Evolutionary conservation across 2,329 filamentous ascomycete species (phyloP).

Genomic region (Verticillium tricorpus): DNA sequence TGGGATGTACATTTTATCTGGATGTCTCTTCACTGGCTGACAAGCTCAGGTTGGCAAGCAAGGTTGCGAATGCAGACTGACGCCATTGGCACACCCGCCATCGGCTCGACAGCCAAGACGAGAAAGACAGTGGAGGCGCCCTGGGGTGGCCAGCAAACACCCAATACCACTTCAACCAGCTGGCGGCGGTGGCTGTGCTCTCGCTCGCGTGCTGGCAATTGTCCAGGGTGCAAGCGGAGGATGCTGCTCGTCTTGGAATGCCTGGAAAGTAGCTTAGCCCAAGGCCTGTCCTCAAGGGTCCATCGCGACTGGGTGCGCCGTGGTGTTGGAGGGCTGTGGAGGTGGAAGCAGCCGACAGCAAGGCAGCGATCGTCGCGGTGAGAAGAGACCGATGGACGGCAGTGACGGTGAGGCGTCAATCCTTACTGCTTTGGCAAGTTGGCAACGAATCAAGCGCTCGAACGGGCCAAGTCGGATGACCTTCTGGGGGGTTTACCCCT

Average conservation of each 20-base stretch:
- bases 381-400: not conserved
- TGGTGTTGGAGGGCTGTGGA: not conserved
- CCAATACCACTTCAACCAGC: constrained; percentile 7
- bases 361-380: not conserved
- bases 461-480: constrained; percentile 1
- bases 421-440: constrained; percentile 1
- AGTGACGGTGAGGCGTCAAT: constrained; percentile 1
- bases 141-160: not conserved
- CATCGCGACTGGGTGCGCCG: not conserved
- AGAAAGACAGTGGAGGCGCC: not conserved
- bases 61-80: constrained; percentile 12
- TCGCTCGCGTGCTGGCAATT: not conserved
- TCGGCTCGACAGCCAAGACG: not conserved
- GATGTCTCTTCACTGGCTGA: not conserved
- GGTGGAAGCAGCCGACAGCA: not conserved
- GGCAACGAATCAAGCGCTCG: constrained; percentile 1
- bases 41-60: not conserved
- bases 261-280: not conserved
- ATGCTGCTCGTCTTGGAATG: not conserved
- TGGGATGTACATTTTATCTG: constrained; percentile 11
- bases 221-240: not conserved
- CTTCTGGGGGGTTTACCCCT: not conserved
- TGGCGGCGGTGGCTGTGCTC: constrained; percentile 11
- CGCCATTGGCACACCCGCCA: constrained; percentile 11
- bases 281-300: not conserved